Conservation (phyloP, 2,329 filamentous ascomycete species). For the Dactylellina haptotyla region DNA sequence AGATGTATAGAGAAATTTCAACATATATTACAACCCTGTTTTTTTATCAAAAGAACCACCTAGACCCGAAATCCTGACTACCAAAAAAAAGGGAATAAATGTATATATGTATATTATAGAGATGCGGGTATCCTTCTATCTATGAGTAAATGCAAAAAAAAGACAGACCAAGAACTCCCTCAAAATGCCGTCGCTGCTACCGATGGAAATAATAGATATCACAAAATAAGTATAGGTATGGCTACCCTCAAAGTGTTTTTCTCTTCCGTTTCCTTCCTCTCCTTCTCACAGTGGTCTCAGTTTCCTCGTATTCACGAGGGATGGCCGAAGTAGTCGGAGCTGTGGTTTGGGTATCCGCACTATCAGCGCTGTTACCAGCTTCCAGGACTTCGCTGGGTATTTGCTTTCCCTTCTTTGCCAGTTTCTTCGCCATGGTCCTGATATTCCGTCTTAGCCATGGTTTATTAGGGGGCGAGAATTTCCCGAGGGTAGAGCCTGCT, state of each 20-base stretch:
- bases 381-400: not conserved
- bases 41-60: not conserved
- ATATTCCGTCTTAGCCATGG: constrained; percentile 29
- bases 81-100: no score
- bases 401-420: constrained; percentile 2
- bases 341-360: not conserved
- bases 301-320: not conserved
- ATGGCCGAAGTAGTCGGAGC: not conserved
- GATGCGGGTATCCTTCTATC: not conserved
- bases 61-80: no score
- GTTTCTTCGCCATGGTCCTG: constrained; percentile 10
- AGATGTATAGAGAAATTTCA: not conserved
- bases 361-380: not conserved
- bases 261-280: constrained; percentile 24
- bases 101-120: no score
- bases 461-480: not conserved
- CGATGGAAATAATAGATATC: not conserved
- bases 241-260: not conserved
- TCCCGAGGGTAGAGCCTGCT: not conserved
- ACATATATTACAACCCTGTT: not conserved
- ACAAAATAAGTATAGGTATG: not conserved
- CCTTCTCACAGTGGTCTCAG: not conserved
- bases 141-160: not conserved
- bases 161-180: constrained; percentile 1
- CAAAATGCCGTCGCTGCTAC: not conserved